A percentile compares a stretch with the other conserved stretches of the same genome.
Evolutionary conservation across 371 early-diverging fungal species (phyloP).

Genomic region (Mucor racemosus): DNA sequence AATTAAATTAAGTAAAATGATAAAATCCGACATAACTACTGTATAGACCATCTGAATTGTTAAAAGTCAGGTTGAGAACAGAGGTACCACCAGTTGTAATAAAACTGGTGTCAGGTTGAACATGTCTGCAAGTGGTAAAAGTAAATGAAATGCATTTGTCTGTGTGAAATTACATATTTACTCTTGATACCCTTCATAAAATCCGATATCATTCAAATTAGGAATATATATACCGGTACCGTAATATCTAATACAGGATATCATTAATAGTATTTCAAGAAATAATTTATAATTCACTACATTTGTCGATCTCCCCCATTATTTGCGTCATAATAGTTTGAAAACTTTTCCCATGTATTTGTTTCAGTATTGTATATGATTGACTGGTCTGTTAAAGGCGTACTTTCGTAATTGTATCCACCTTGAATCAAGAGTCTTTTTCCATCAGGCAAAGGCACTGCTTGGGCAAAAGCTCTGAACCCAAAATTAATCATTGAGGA

Average conservation of each 20-base stretch:
- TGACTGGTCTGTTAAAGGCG: background rate
- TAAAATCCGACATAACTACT: constrained; percentile 3
- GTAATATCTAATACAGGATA: background rate
- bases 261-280: background rate
- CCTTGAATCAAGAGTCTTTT: constrained; percentile 6
- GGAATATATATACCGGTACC: background rate
- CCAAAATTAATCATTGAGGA: background rate
- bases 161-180: background rate
- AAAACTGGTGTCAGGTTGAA: background rate
- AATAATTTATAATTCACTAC: background rate
- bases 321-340: background rate
- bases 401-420: background rate
- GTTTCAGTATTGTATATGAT: constrained; percentile 9
- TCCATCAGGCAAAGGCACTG: constrained; percentile 10
- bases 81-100: no score
- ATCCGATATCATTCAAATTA: background rate
- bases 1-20: background rate
- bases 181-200: constrained; percentile 10
- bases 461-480: background rate
- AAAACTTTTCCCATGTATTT: background rate
- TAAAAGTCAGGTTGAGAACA: background rate
- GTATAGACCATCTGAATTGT: background rate
- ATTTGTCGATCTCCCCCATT: constrained; percentile 11
- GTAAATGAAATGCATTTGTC: background rate
- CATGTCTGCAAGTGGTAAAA: background rate